These are phyloP conservation scores for Durotheca rogersii DNA, from an alignment of 495 filamentous ascomycete species.

Conservation along the genomic window DNA sequence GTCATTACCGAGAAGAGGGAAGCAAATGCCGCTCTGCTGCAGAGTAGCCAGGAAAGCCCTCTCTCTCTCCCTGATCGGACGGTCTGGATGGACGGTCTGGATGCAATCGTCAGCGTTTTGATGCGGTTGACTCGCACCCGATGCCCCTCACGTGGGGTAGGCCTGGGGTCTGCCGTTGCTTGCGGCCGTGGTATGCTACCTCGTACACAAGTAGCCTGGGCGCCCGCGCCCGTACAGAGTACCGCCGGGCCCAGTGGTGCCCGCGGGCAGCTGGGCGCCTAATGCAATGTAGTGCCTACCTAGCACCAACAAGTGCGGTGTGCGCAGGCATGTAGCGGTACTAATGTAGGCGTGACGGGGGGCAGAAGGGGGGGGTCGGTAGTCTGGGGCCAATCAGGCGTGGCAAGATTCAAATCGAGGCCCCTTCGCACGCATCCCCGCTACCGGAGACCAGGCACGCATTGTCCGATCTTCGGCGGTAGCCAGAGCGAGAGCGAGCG, in stretches of 20 bases:
- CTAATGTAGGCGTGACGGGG: too few species aligned
- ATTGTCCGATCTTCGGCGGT: slow-evolving; percentile 27
- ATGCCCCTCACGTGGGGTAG: slow-evolving; percentile 33
- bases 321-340: too few species aligned
- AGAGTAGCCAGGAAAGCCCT: neutral
- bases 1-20: too few species aligned
- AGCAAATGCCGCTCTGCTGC: neutral
- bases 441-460: slow-evolving; percentile 27
- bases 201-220: neutral
- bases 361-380: too few species aligned
- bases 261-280: too few species aligned
- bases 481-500: too few species aligned
- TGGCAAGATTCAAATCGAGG: slow-evolving; percentile 24
- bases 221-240: too few species aligned
- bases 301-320: too few species aligned
- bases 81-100: slow-evolving; percentile 22
- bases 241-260: too few species aligned
- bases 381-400: slow-evolving; percentile 11
- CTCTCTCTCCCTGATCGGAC: slow-evolving; percentile 8
- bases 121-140: slow-evolving; percentile 32
- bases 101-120: slow-evolving; percentile 26
- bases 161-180: too few species aligned
- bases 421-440: slow-evolving; percentile 26
- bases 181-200: too few species aligned
- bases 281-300: too few species aligned